Evolutionary conservation across 2,329 filamentous ascomycete genomes (phyloP).

Genomic region (Venturiaceae sp.): DNA sequence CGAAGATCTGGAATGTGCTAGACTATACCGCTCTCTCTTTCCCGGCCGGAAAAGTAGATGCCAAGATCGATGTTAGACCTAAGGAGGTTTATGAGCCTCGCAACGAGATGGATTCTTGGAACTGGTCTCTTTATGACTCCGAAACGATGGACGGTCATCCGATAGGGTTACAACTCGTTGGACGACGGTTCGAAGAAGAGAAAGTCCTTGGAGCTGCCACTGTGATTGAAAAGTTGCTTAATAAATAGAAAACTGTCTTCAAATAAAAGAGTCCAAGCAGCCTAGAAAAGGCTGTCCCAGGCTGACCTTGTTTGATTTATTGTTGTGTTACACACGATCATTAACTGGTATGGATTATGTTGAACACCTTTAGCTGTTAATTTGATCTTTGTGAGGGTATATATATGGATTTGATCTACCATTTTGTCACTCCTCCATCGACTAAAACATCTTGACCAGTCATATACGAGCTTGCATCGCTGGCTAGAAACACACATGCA

Average conservation of each 20-base stretch:
- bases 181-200: slow-evolving; percentile 29
- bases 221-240: slow-evolving; percentile 19
- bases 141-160: slow-evolving; percentile 24
- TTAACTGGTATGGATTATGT: no score
- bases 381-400: no score
- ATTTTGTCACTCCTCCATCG: slow-evolving; percentile 51
- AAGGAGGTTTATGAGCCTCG: slow-evolving; percentile 32
- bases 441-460: slow-evolving; percentile 67
- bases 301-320: no score
- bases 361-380: no score
- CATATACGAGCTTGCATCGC: slow-evolving; percentile 50
- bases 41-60: slow-evolving; percentile 31
- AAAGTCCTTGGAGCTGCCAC: slow-evolving; percentile 29
- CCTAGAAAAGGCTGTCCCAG: no score
- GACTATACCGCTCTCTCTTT: slow-evolving; percentile 37
- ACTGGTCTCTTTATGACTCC: slow-evolving; percentile 30
- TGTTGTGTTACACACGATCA: no score
- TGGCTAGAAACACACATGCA: slow-evolving; percentile 76
- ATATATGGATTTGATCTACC: no score
- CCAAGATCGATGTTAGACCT: slow-evolving; percentile 27
- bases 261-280: no score
- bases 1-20: slow-evolving; percentile 38
- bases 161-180: slow-evolving; percentile 30
- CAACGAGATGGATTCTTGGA: slow-evolving; percentile 43
- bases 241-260: not conserved